These are phyloP conservation scores for Fusarium mundagurra DNA, from an alignment of 2,329 filamentous ascomycete genomes.

Conservation along the genomic window DNA sequence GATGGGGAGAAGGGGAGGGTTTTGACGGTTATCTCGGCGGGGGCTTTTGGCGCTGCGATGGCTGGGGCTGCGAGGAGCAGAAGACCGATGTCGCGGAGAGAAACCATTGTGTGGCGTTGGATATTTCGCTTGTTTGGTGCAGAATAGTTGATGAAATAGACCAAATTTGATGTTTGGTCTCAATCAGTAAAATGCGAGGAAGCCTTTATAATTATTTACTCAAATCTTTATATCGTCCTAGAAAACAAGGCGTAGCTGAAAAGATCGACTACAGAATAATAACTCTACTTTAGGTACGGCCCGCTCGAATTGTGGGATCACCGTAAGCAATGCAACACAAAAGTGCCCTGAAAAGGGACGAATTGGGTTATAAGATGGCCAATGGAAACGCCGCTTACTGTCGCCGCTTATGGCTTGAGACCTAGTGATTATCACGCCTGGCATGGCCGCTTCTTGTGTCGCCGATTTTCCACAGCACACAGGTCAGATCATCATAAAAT, in stretches of 20 bases:
- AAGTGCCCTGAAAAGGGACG: rapidly evolving
- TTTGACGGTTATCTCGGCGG: neutral
- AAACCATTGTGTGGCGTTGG: neutral
- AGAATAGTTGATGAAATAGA: neutral
- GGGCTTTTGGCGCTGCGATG: neutral
- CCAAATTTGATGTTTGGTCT: neutral
- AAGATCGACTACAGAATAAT: neutral
- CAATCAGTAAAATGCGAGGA: rapidly evolving
- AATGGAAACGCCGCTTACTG: neutral
- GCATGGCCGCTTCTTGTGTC: neutral
- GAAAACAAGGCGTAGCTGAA: neutral
- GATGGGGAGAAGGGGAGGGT: neutral
- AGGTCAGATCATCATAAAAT: rapidly evolving
- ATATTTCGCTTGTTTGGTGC: neutral
- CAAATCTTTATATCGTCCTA: rapidly evolving
- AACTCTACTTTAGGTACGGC: neutral
- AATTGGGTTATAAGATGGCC: neutral
- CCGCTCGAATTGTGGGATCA: neutral
- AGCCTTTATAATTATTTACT: rapidly evolving
- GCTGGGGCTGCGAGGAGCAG: neutral
- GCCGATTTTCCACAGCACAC: rapidly evolving
- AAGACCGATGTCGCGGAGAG: neutral
- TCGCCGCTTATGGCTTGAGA: neutral
- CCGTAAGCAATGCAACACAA: neutral
- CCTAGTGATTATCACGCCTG: rapidly evolving